These are phyloP conservation scores for Marasmius sp. DNA, from an alignment of 1,284 basidiomycete species.

Conservation along the genomic window DNA sequence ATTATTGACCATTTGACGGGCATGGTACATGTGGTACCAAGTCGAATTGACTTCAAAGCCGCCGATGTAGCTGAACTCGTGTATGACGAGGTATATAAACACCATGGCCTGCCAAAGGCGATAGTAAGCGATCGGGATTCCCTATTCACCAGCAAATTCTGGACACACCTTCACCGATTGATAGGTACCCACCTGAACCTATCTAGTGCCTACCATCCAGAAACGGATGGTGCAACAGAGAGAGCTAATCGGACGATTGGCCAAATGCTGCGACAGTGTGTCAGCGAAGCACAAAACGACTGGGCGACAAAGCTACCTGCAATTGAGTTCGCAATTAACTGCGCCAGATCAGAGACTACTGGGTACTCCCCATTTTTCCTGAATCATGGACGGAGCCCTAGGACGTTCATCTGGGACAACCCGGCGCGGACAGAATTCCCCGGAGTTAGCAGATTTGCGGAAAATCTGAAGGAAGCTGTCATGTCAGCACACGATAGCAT, in stretches of 20 bases:
- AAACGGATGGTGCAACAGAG: slow-evolving; percentile 24
- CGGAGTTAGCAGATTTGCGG: slow-evolving; percentile 17
- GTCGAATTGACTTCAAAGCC: slow-evolving; percentile 15
- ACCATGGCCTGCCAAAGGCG: slow-evolving; percentile 22
- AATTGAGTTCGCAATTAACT: slow-evolving; percentile 21
- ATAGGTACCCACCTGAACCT: slow-evolving; percentile 22
- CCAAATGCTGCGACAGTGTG: slow-evolving; percentile 3
- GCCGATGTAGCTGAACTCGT: slow-evolving; percentile 22
- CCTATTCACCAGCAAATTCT: slow-evolving; percentile 24
- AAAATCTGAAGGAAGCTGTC: slow-evolving; percentile 18
- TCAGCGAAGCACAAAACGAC: slow-evolving; percentile 13
- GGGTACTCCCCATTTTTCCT: slow-evolving; percentile 29
- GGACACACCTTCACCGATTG: slow-evolving; percentile 21
- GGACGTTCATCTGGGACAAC: slow-evolving; percentile 22
- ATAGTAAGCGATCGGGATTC: slow-evolving; percentile 22
- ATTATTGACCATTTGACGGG: slow-evolving; percentile 33
- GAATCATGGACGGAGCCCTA: slow-evolving; percentile 15
- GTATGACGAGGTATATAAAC: slow-evolving; percentile 22
- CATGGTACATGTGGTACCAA: slow-evolving; percentile 30
- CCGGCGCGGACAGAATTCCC: slow-evolving; percentile 14
- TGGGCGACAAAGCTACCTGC: slow-evolving; percentile 16
- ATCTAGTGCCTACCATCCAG: slow-evolving; percentile 23
- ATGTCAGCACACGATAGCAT: slow-evolving; percentile 15
- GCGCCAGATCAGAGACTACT: slow-evolving; percentile 12
- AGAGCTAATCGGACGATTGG: slow-evolving; percentile 18